These are phyloP conservation scores for Saccharomyces kudriavzevii DNA, from an alignment of 805 yeast genomes.

Conservation along the genomic window DNA sequence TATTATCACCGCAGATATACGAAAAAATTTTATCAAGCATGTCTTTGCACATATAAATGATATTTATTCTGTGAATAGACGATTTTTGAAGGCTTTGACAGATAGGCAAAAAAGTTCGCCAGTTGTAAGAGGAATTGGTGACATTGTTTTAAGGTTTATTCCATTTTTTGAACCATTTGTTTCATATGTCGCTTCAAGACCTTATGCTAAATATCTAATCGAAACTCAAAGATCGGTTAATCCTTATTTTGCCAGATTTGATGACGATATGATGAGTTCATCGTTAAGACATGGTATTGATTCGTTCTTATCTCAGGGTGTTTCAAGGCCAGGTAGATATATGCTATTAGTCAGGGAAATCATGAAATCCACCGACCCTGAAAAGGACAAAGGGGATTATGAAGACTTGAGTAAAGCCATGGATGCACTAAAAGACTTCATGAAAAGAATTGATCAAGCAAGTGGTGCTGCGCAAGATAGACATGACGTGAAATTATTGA, in stretches of 20 bases:
- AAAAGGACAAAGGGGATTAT: slow-evolving; percentile 42
- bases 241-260: slow-evolving; percentile 85
- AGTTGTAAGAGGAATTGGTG: slow-evolving; percentile 79
- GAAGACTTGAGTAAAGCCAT: slow-evolving; percentile 59
- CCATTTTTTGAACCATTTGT: slow-evolving; percentile 89
- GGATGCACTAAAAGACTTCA: slow-evolving; percentile 63
- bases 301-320: slow-evolving; percentile 89
- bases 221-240: slow-evolving; percentile 89
- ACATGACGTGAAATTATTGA: slow-evolving; percentile 77
- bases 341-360: slow-evolving; percentile 78
- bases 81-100: slow-evolving; percentile 82
- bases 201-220: slow-evolving; percentile 89
- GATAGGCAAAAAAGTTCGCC: slow-evolving; percentile 81
- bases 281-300: slow-evolving; percentile 56
- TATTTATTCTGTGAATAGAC: slow-evolving; percentile 71
- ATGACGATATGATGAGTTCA: slow-evolving; percentile 78
- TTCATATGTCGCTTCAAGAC: slow-evolving; percentile 87
- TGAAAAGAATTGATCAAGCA: slow-evolving; percentile 68
- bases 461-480: slow-evolving; percentile 92
- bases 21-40: slow-evolving; percentile 84
- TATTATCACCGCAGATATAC: slow-evolving; percentile 78
- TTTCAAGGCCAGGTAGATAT: slow-evolving; percentile 91
- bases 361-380: slow-evolving; percentile 77
- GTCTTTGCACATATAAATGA: slow-evolving; percentile 89
- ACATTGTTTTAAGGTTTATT: slow-evolving; percentile 73